Conservation (phyloP, 2,329 filamentous ascomycete genomes). For the Lizonia empirigonia region DNA sequence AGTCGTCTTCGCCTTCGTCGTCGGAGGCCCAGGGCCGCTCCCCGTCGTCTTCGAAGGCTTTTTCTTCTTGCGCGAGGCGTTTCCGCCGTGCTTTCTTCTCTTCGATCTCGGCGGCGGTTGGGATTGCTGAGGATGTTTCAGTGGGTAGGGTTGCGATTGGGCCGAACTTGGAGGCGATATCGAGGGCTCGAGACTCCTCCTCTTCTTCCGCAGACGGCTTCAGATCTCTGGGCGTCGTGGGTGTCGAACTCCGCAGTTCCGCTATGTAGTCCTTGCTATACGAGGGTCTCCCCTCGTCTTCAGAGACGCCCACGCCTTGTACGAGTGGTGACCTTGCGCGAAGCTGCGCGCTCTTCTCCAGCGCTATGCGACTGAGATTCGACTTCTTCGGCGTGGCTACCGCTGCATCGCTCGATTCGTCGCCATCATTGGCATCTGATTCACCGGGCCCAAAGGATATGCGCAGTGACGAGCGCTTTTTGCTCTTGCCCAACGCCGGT, state of each 20-base stretch:
- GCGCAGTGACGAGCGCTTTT: conserved; percentile 75
- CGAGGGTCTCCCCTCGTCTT: conserved; percentile 71
- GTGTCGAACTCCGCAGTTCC: conserved; percentile 84
- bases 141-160: conserved; percentile 45
- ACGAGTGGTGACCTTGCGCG: conserved; percentile 58
- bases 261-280: conserved; percentile 89
- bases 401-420: conserved; percentile 56
- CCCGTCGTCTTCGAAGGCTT: conserved; percentile 59
- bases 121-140: conserved; percentile 60
- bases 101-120: conserved; percentile 81
- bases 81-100: conserved; percentile 90
- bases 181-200: conserved; percentile 54
- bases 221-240: conserved; percentile 75
- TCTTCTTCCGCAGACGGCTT: conserved; percentile 44
- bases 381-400: conserved; percentile 67
- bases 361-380: conserved; percentile 65
- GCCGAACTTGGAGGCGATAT: conserved; percentile 64
- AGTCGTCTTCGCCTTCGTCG: conserved; percentile 46
- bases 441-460: conserved; percentile 75
- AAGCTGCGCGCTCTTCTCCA: conserved; percentile 70
- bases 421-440: conserved; percentile 58
- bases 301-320: conserved; percentile 56
- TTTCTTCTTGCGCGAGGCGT: conserved; percentile 75
- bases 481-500: conserved; percentile 57
- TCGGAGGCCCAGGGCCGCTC: conserved; percentile 51